Base-by-base conservation (phyloP, 2,329 filamentous ascomycete species). In the Talaromyces verruculosus region DNA sequence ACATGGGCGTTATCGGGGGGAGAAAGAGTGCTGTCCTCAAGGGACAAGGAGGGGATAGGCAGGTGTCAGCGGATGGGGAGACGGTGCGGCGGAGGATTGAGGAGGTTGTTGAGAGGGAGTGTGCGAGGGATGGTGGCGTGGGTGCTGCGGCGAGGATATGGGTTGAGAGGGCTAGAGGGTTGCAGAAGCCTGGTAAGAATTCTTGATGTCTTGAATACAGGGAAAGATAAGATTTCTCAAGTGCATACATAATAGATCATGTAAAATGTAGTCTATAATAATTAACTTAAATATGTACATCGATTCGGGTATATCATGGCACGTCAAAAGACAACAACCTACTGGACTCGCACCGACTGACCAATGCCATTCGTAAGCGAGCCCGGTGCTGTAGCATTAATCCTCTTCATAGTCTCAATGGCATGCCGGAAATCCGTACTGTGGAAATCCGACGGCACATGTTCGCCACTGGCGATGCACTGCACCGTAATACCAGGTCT, bases 401-500 rank as follows among this genome's bases (percentile, higher is more conserved):
- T 65, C 17, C 72, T 71, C 58, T 71, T 76, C 71, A 79, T 80
- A 41, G 67, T 74, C 17, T 69, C 69, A 43, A 79, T 72, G 37
- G 79, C 79, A 41, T 67, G 67, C 8, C 72, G 68, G 66, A 82
- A 79, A 70, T 81, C 74, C 30, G 80, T 64, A 67, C 73, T 70
- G 13, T 67, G 67, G 51, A 79, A 77, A 63, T 80, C 75, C 6
- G 73, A 67, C 10, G 81, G 80, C 78, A 83, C 80, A 67, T 82
- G 78, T 68, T 97, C 92, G 58, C 95, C 95, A 75, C 91, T 95
- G 67, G 93, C 92, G 76, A 99, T 98, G 76, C 93, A 96, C 71
- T 97, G 86, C 39, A 98, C 89, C 73, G 89, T 92, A 93, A 99
- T 99, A 70, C 93, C 91, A 64, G 86, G 84, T 76, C 97, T 91